A percentile compares a stretch with the other conserved stretches of the same genome.
phyloP scores from a whole-genome alignment of 2,329 filamentous ascomycete genomes.

The Microsporum canis region DNA sequence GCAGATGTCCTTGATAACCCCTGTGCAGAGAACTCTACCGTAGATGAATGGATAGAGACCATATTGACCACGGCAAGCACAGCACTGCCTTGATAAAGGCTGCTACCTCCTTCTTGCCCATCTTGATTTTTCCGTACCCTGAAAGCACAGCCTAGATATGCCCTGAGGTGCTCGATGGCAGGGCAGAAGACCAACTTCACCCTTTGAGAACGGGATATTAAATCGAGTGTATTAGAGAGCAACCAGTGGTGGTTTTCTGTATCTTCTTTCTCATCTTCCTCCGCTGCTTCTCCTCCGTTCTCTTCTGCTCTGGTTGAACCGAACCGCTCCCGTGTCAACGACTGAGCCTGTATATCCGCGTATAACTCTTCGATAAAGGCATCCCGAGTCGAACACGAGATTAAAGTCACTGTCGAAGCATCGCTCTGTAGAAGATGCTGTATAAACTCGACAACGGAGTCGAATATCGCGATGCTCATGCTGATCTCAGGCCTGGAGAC shows the following conservation, averaged over 20 bases:
- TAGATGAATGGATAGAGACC: conserved; percentile 32
- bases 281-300: neutral
- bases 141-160: conserved; percentile 45
- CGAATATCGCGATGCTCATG: conserved; percentile 35
- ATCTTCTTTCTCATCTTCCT: neutral
- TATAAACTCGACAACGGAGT: conserved; percentile 47
- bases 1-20: conserved; percentile 37
- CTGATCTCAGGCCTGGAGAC: conserved; percentile 5
- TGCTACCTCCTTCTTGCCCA: neutral
- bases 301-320: neutral
- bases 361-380: conserved; percentile 53
- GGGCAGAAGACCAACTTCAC: conserved; percentile 62
- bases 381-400: conserved; percentile 57
- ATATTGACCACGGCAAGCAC: conserved; percentile 33
- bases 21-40: conserved; percentile 39
- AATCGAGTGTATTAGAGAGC: conserved; percentile 54
- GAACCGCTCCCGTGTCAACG: neutral
- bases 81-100: conserved; percentile 10
- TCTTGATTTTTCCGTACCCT: neutral
- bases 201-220: conserved; percentile 56
- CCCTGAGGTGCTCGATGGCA: conserved; percentile 64
- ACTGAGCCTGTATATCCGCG: neutral
- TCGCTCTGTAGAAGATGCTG: conserved; percentile 50
- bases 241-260: conserved; percentile 27
- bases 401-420: conserved; percentile 49